Conservation (phyloP, 352 stramenopile genomes). For the Globisporangium heterothallicum region DNA sequence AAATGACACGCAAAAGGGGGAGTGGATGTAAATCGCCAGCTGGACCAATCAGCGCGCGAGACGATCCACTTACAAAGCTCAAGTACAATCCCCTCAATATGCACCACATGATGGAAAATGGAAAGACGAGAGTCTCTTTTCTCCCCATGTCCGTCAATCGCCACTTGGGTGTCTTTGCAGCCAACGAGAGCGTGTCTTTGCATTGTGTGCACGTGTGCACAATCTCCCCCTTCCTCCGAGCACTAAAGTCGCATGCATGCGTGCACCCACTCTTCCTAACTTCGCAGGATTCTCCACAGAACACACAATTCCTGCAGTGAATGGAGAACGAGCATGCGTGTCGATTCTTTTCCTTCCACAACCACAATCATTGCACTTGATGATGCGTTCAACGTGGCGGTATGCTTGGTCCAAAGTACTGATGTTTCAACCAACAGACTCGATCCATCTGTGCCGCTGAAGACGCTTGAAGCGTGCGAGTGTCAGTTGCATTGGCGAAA, state of each 20-base stretch:
- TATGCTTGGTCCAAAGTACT: too few relatives aligned
- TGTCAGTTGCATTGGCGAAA: background rate
- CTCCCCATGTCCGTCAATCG: background rate
- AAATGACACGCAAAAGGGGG: background rate
- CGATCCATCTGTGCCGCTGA: background rate
- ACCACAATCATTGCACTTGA: too few relatives aligned
- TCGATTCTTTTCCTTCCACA: too few relatives aligned
- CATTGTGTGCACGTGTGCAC: too few relatives aligned
- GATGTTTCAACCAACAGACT: background rate
- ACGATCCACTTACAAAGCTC: background rate
- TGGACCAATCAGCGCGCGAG: background rate
- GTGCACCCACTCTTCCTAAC: too few relatives aligned
- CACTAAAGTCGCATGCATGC: background rate
- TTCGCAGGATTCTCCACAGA: too few relatives aligned
- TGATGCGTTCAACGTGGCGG: too few relatives aligned
- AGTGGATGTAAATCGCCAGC: background rate
- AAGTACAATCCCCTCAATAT: background rate
- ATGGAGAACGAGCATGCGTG: too few relatives aligned
- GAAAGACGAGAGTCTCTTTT: background rate
- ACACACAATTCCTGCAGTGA: too few relatives aligned
- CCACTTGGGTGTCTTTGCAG: background rate
- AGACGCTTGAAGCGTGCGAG: background rate
- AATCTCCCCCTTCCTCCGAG: too few relatives aligned
- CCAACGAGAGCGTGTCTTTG: constrained; percentile 1
- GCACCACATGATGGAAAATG: too few relatives aligned